phyloP scores from a whole-genome alignment of 2,329 filamentous ascomycete species.

The Coniochaeta pulveracea region DNA sequence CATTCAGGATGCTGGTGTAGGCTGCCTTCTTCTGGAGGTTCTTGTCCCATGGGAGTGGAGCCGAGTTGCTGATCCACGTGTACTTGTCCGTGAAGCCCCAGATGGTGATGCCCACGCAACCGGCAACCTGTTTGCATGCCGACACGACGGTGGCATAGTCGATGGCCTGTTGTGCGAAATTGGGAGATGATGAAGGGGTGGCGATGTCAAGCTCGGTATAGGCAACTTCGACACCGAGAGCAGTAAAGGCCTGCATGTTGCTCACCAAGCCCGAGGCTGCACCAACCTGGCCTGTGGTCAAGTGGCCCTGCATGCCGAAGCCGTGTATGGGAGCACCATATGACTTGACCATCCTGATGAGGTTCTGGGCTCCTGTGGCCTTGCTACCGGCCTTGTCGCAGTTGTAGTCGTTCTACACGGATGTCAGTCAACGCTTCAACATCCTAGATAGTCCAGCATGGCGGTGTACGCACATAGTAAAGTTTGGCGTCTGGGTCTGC shows the following conservation, averaged over 20 bases:
- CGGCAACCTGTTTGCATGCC: constrained; percentile 14
- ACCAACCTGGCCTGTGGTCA: constrained; percentile 36
- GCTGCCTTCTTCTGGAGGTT: constrained; percentile 9
- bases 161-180: constrained; percentile 28
- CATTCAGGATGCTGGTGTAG: constrained; percentile 7
- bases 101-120: constrained; percentile 23
- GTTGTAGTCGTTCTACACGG: constrained; percentile 34
- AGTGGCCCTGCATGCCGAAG: constrained; percentile 47
- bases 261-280: constrained; percentile 25
- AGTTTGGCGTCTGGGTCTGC: constrained; percentile 42
- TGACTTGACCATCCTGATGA: constrained; percentile 27
- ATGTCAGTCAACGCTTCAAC: not conserved
- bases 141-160: constrained; percentile 23
- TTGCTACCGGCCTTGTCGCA: constrained; percentile 37
- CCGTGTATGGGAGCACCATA: constrained; percentile 43
- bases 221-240: constrained; percentile 38
- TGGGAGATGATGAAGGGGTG: constrained; percentile 22
- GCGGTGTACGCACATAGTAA: too few species aligned
- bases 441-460: too few species aligned
- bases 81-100: constrained; percentile 24
- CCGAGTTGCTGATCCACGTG: constrained; percentile 16
- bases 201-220: constrained; percentile 48
- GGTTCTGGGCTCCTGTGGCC: constrained; percentile 25
- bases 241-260: constrained; percentile 33
- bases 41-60: constrained; percentile 7